Percentiles rank a stretch among this genome's conserved stretches.
Evolutionary conservation across 192 early-diverging fungal genomes (phyloP).

Genomic region (Coemansia aciculifera): DNA sequence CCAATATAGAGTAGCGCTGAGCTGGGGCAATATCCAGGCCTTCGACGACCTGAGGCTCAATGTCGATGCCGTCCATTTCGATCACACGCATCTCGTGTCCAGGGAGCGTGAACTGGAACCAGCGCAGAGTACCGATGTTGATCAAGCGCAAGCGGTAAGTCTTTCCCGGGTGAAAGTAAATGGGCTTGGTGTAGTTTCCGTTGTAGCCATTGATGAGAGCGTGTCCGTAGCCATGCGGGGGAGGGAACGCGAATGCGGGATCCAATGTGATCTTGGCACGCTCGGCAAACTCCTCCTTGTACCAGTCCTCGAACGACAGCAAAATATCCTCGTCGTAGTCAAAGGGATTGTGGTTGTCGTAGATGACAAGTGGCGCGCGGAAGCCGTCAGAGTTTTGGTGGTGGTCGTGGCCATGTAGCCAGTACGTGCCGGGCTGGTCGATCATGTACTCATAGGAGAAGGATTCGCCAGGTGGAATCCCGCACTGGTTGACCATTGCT

Average conservation of each 20-base stretch:
- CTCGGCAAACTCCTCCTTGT: constrained; percentile 58
- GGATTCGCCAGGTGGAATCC: constrained; percentile 62
- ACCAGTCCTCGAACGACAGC: constrained; percentile 71
- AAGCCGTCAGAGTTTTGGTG: constrained; percentile 82
- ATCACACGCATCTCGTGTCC: constrained; percentile 75
- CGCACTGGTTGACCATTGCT: constrained; percentile 68
- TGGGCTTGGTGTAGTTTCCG: constrained; percentile 52
- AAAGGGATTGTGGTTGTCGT: constrained; percentile 54
- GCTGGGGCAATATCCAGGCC: constrained; percentile 63
- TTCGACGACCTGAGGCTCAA: constrained; percentile 56
- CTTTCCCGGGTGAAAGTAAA: constrained; percentile 69
- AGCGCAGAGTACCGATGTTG: constrained; percentile 68
- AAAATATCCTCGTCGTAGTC: constrained; percentile 66
- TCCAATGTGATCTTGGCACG: constrained; percentile 51
- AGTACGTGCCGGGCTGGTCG: constrained; percentile 76
- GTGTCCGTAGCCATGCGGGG: constrained; percentile 59
- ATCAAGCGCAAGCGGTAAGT: constrained; percentile 79
- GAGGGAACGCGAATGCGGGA: constrained; percentile 58
- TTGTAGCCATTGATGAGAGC: constrained; percentile 36
- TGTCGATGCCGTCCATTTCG: constrained; percentile 74
- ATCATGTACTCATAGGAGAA: constrained; percentile 68
- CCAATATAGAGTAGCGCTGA: constrained; percentile 77
- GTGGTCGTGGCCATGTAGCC: constrained; percentile 72
- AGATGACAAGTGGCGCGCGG: constrained; percentile 67
- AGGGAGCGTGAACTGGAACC: constrained; percentile 72